Conservation (phyloP, 2,329 filamentous ascomycete genomes). For the Fusarium sp. region DNA sequence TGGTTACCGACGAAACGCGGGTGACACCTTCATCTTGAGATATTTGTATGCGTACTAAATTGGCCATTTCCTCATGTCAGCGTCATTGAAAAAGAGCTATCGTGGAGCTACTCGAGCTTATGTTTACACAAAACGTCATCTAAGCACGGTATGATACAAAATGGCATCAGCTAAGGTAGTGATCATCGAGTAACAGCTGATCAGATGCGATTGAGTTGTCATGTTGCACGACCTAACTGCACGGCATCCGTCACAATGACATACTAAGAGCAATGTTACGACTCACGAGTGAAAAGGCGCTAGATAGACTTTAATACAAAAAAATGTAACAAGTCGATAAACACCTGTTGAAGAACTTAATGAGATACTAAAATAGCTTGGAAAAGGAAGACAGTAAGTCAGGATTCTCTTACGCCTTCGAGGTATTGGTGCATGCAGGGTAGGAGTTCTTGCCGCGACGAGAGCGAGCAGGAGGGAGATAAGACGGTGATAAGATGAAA, state of each 20-base stretch:
- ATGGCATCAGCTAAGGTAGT: background rate
- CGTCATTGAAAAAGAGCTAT: slow-evolving; percentile 22
- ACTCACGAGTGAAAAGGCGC: too few species aligned
- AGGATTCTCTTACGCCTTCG: background rate
- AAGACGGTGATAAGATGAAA: background rate
- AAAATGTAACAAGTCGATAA: too few species aligned
- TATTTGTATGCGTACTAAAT: background rate
- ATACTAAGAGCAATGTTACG: too few species aligned
- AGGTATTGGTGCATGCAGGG: background rate
- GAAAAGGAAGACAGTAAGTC: background rate
- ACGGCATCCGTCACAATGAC: background rate
- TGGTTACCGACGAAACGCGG: background rate
- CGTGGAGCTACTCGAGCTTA: background rate
- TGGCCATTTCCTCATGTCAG: slow-evolving; percentile 12
- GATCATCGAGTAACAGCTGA: accelerated
- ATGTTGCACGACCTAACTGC: background rate
- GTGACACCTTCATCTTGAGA: too few species aligned
- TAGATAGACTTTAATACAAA: too few species aligned
- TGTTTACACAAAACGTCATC: slow-evolving; percentile 19
- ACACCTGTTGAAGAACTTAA: too few species aligned
- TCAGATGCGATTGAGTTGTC: background rate
- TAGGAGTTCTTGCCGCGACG: background rate
- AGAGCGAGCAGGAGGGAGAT: background rate
- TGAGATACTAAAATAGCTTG: too few species aligned
- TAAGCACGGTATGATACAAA: background rate